Conservation (phyloP, 176 grass and related monocot species). For the Paspalum notatum region DNA sequence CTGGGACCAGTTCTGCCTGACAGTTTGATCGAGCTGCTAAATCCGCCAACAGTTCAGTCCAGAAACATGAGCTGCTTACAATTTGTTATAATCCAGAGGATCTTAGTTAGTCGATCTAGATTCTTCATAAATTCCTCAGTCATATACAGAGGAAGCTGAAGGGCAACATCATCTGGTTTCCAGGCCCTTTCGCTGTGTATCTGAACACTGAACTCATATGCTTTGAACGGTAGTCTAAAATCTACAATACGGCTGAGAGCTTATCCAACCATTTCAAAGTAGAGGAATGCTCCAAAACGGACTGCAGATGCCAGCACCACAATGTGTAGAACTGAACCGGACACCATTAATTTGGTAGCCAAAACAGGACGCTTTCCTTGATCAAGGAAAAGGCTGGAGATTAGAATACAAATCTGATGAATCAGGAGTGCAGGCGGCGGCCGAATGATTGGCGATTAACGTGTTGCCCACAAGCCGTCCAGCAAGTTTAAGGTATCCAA, state of each 20-base stretch:
- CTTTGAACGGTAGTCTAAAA: no score
- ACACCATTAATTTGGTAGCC: not conserved
- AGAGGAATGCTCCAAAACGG: no score
- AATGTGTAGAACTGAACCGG: not conserved
- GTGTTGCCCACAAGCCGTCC: constrained; percentile 34
- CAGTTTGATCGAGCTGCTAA: not conserved
- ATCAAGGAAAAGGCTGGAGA: constrained; percentile 25
- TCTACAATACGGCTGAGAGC: no score
- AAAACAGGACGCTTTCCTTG: not conserved
- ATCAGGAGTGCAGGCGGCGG: constrained; percentile 35
- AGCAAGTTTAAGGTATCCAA: constrained; percentile 51
- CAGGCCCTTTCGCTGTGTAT: no score
- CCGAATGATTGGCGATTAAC: constrained; percentile 38
- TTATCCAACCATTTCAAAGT: no score
- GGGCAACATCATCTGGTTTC: no score
- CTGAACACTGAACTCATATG: no score
- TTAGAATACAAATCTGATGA: constrained; percentile 9
- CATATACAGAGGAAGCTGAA: not conserved
- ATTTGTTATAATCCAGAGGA: not conserved
- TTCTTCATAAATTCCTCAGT: not conserved
- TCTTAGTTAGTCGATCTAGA: not conserved
- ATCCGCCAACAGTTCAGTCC: not conserved
- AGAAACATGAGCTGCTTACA: not conserved
- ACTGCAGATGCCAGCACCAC: no score
- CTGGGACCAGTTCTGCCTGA: not conserved